phyloP scores from a whole-genome alignment of 495 filamentous ascomycete species.

The Glonium stellatum region DNA sequence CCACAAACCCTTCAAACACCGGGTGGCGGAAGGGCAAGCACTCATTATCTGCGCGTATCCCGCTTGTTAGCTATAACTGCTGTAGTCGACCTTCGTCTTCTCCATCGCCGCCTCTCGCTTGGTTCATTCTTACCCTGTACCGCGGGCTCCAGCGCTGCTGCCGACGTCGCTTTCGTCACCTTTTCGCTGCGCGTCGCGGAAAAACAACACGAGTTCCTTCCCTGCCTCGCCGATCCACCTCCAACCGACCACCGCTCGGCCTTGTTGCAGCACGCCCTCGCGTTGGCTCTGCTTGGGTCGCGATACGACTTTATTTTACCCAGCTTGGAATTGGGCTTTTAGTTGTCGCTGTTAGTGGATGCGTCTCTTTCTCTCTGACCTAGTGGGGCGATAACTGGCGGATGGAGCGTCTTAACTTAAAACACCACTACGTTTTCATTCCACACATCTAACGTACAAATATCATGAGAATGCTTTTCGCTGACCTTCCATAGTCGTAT shows the following conservation, averaged over 20 bases:
- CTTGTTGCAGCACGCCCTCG: neutral
- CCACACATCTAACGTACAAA: too few relatives aligned
- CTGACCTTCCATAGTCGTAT: neutral
- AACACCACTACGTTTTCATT: too few relatives aligned
- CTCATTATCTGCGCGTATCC: neutral
- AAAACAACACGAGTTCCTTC: conserved; percentile 7
- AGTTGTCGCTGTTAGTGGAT: neutral
- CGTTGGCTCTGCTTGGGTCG: neutral
- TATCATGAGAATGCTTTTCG: neutral
- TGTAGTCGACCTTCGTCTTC: neutral
- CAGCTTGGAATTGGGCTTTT: neutral
- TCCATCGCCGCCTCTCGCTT: neutral
- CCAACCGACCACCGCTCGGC: neutral
- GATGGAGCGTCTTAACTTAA: neutral
- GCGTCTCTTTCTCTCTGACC: neutral
- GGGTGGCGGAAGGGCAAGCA: too few relatives aligned
- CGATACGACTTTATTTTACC: neutral
- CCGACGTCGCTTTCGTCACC: neutral
- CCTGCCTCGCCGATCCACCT: conserved; percentile 2
- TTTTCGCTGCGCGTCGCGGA: neutral
- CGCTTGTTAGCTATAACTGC: neutral
- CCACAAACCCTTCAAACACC: neutral
- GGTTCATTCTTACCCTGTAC: neutral
- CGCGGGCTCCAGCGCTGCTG: neutral
- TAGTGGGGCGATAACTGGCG: conserved; percentile 11